Conservation (phyloP, 768 basidiomycete species). For the Collybia sp. region DNA sequence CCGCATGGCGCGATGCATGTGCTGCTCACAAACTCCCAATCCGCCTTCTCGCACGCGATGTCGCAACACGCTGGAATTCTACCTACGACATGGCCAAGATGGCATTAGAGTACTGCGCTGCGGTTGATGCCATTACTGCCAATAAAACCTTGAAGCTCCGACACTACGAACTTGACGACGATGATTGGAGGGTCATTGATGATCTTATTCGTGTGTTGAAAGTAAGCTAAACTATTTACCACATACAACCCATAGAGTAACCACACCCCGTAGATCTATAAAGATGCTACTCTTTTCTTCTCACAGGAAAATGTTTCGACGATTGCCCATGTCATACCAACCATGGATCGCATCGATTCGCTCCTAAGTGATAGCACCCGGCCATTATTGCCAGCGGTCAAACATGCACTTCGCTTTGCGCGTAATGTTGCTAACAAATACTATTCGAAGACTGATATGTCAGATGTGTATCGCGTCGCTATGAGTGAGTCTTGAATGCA, state of each 20-base stretch:
- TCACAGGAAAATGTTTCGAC: slow-evolving; percentile 12
- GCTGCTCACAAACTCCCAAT: slow-evolving; percentile 2
- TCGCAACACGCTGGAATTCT: too few species aligned
- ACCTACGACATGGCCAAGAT: slow-evolving; percentile 32
- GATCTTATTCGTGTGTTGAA: slow-evolving; percentile 18
- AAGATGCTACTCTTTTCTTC: slow-evolving; percentile 24
- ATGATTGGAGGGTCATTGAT: too few species aligned
- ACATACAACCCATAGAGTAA: not conserved
- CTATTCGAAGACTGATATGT: slow-evolving; percentile 16
- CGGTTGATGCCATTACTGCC: too few species aligned
- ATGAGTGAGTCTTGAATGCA: slow-evolving; percentile 15
- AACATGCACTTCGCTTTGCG: slow-evolving; percentile 10
- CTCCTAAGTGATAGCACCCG: slow-evolving; percentile 1
- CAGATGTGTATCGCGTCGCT: slow-evolving; percentile 18
- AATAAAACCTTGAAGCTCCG: too few species aligned
- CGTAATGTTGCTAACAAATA: slow-evolving; percentile 21
- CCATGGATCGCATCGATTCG: slow-evolving; percentile 26
- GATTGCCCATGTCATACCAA: slow-evolving; percentile 25
- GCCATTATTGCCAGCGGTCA: slow-evolving; percentile 9
- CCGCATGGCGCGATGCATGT: slow-evolving; percentile 17
- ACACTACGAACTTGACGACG: too few species aligned
- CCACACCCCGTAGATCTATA: slow-evolving; percentile 15
- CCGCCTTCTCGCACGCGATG: slow-evolving; percentile 25
- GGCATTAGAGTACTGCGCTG: too few species aligned
- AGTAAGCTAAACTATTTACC: slow-evolving; percentile 9